Conservation (phyloP, 208 protist species). For the Angomonas deanei region DNA sequence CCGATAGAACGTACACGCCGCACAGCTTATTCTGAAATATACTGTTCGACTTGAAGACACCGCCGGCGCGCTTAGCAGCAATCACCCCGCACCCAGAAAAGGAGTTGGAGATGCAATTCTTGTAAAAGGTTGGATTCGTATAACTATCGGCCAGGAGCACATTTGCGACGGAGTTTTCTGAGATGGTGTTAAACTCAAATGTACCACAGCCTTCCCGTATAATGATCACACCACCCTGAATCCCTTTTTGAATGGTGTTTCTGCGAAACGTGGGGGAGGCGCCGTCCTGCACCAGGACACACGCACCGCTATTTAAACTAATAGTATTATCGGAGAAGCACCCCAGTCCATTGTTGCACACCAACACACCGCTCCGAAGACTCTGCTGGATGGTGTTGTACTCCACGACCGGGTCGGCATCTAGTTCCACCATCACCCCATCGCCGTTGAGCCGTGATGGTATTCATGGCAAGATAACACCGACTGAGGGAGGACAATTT, state of each 20-base stretch:
- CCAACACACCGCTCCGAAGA: constrained; percentile 33
- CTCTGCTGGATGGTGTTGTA: constrained; percentile 50
- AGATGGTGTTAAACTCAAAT: constrained; percentile 69
- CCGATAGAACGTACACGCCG: constrained; percentile 53
- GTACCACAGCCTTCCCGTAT: constrained; percentile 51
- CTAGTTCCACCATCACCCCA: constrained; percentile 71
- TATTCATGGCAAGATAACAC: constrained; percentile 51
- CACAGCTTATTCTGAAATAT: constrained; percentile 67
- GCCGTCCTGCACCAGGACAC: constrained; percentile 66
- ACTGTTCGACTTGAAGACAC: constrained; percentile 45
- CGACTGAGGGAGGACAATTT: constrained; percentile 51
- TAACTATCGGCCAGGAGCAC: constrained; percentile 54
- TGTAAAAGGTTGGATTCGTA: constrained; percentile 39
- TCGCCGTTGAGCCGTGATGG: constrained; percentile 44
- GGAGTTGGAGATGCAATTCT: constrained; percentile 48
- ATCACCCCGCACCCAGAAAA: constrained; percentile 58
- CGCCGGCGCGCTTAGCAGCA: constrained; percentile 28
- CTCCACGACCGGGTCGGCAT: constrained; percentile 68
- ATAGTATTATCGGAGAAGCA: constrained; percentile 68
- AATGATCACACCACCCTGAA: constrained; percentile 63
- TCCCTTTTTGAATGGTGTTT: constrained; percentile 51
- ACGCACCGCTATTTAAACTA: constrained; percentile 33
- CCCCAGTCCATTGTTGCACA: constrained; percentile 72
- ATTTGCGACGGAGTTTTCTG: constrained; percentile 61
- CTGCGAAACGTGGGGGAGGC: constrained; percentile 48